These are phyloP conservation scores for Colletotrichum aenigma DNA, from an alignment of 2,329 filamentous ascomycete species.

Conservation along the genomic window DNA sequence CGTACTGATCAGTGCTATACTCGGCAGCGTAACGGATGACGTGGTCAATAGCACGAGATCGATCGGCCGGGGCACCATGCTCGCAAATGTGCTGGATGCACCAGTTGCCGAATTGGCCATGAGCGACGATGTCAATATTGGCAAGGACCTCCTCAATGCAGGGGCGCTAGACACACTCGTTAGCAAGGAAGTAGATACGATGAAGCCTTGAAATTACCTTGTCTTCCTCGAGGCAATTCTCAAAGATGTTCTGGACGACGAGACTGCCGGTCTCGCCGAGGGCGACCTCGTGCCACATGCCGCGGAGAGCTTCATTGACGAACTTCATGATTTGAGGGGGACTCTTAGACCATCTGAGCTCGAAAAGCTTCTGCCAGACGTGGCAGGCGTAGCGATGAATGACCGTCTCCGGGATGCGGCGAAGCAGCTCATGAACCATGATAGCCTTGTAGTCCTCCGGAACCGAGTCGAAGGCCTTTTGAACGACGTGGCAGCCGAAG, in stretches of 20 bases:
- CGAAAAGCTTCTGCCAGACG: conserved; percentile 99
- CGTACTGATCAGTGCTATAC: conserved; percentile 99
- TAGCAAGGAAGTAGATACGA: conserved; percentile 5
- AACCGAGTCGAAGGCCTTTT: conserved; percentile 98
- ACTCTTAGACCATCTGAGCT: conserved; percentile 92
- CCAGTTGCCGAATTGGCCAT: conserved; percentile 99
- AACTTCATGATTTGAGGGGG: conserved; percentile 98
- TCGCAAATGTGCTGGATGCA: conserved; percentile 99
- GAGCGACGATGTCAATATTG: conserved; percentile 95
- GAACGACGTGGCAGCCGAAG: conserved; percentile 96
- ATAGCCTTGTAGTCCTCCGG: conserved; percentile 97
- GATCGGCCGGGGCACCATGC: conserved; percentile 89
- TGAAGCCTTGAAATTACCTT: conserved; percentile 66
- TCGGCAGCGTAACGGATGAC: conserved; percentile 92
- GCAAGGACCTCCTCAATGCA: conserved; percentile 95
- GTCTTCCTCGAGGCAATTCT: conserved; percentile 98
- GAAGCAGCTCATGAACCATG: conserved; percentile 97
- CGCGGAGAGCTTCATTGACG: conserved; percentile 91
- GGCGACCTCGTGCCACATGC: conserved; percentile 99
- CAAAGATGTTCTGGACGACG: conserved; percentile 99
- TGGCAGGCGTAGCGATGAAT: conserved; percentile 99
- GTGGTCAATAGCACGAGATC: conserved; percentile 91
- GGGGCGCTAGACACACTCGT: conserved; percentile 68
- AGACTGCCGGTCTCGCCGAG: conserved; percentile 96
- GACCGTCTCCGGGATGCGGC: conserved; percentile 94